phyloP scores from a whole-genome alignment of 2,329 filamentous ascomycete species.

The Macrophomina pseudophaseolina region DNA sequence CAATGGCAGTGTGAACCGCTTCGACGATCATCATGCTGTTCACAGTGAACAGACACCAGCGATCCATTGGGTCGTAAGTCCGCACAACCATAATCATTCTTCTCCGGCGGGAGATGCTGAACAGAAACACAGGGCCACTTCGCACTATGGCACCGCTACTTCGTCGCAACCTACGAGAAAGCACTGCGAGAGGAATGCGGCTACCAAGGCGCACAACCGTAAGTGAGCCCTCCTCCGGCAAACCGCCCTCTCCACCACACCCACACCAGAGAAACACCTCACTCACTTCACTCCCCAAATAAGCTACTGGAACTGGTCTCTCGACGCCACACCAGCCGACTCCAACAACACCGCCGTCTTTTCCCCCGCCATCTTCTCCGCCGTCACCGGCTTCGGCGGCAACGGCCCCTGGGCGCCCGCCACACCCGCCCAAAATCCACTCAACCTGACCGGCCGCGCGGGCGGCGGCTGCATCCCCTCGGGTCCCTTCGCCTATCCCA shows the following conservation, averaged over 20 bases:
- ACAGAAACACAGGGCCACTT: conserved; percentile 37
- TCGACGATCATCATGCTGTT: conserved; percentile 35
- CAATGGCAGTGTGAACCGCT: conserved; percentile 31
- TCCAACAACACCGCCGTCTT: conserved; percentile 55
- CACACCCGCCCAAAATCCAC: conserved; percentile 34
- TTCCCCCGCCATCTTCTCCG: conserved; percentile 41
- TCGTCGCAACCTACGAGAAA: conserved; percentile 49
- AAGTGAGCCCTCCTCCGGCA: conserved; percentile 36
- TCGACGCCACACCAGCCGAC: not conserved
- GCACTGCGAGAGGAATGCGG: conserved; percentile 49
- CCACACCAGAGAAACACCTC: not conserved
- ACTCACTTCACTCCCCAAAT: not conserved
- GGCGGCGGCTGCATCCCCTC: conserved; percentile 62
- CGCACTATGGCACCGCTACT: conserved; percentile 49
- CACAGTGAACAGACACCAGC: conserved; percentile 32
- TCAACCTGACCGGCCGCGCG: conserved; percentile 37
- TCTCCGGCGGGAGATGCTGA: not conserved
- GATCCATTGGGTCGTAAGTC: conserved; percentile 35
- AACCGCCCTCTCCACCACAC: too few species aligned
- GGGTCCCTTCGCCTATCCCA: conserved; percentile 54
- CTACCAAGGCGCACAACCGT: conserved; percentile 50
- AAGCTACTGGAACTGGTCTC: conserved; percentile 24
- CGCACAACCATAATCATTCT: too few species aligned
- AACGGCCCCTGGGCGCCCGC: conserved; percentile 39
- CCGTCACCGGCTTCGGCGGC: conserved; percentile 40